Conservation (phyloP, 441 rosid species). For the Rhodomyrtus psidioides region DNA sequence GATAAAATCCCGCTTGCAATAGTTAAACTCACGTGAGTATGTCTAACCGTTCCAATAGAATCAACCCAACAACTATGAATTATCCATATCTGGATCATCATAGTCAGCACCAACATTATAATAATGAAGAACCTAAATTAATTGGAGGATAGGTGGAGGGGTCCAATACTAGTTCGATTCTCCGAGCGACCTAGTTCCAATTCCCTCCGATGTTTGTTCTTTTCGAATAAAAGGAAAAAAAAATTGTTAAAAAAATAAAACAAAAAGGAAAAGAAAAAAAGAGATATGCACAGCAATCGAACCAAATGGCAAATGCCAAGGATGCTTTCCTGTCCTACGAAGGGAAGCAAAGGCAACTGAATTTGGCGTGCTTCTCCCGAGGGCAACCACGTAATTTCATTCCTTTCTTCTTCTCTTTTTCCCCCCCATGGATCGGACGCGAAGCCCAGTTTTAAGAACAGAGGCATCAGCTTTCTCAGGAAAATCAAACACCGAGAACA, state of each 20-base stretch:
- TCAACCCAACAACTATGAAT: not conserved
- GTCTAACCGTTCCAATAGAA: not conserved
- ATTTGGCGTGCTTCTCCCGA: not conserved
- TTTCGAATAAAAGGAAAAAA: fast-evolving
- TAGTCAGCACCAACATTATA: not conserved
- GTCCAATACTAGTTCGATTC: not conserved
- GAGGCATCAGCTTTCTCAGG: not conserved
- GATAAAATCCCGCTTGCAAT: not conserved
- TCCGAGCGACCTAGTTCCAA: not conserved
- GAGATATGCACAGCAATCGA: not conserved
- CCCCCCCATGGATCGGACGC: not conserved
- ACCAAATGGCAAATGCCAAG: not conserved
- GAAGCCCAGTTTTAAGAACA: not conserved
- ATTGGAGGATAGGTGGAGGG: not conserved
- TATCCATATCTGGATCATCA: not conserved
- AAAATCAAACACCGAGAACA: not conserved
- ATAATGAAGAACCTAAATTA: not conserved
- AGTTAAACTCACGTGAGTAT: not conserved
- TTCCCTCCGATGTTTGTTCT: not conserved
- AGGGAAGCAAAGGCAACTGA: not conserved
- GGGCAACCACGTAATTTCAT: not conserved
- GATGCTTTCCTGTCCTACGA: not conserved
- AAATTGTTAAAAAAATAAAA: not conserved
- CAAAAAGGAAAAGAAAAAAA: not conserved
- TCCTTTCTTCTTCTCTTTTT: not conserved